Conservation (phyloP, 2,329 filamentous ascomycete species). For the Lachnellula suecica region DNA sequence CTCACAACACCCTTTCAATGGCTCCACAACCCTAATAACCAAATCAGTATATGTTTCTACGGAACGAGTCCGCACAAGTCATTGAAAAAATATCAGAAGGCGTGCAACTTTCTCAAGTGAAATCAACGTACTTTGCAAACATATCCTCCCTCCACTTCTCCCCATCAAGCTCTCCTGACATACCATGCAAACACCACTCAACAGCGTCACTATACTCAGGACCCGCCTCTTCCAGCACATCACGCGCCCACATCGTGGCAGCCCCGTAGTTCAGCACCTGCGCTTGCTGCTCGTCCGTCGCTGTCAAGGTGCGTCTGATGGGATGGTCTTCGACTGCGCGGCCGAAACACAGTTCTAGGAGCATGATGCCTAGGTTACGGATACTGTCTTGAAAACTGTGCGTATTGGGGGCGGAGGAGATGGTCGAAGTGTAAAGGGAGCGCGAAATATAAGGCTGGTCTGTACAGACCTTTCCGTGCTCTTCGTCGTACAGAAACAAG, state of each 20-base stretch:
- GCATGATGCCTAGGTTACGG: slow-evolving; percentile 13
- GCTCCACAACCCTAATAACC: slow-evolving; percentile 23
- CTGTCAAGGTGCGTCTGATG: background rate
- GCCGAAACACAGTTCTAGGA: slow-evolving; percentile 18
- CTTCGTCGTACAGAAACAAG: slow-evolving; percentile 12
- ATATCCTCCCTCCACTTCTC: slow-evolving; percentile 18
- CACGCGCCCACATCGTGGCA: slow-evolving; percentile 8
- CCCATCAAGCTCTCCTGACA: slow-evolving; percentile 7
- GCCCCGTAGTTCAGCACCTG: slow-evolving; percentile 6
- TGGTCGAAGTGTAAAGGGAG: background rate
- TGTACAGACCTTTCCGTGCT: slow-evolving; percentile 5
- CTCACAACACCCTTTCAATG: slow-evolving; percentile 15
- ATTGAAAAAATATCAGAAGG: too few species aligned
- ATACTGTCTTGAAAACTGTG: slow-evolving; percentile 12
- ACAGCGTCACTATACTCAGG: slow-evolving; percentile 12
- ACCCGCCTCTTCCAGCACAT: slow-evolving; percentile 14
- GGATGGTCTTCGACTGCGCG: slow-evolving; percentile 11
- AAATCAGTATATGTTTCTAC: background rate
- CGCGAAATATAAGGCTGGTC: slow-evolving; percentile 19
- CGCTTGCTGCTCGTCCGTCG: background rate
- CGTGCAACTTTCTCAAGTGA: too few species aligned
- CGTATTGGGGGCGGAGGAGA: background rate
- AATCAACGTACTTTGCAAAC: too few species aligned
- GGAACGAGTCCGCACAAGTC: too few species aligned
- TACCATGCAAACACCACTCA: slow-evolving; percentile 15